Evolutionary conservation across 129 eudicot genomes (phyloP).

Genomic region (Mikania micrantha): DNA sequence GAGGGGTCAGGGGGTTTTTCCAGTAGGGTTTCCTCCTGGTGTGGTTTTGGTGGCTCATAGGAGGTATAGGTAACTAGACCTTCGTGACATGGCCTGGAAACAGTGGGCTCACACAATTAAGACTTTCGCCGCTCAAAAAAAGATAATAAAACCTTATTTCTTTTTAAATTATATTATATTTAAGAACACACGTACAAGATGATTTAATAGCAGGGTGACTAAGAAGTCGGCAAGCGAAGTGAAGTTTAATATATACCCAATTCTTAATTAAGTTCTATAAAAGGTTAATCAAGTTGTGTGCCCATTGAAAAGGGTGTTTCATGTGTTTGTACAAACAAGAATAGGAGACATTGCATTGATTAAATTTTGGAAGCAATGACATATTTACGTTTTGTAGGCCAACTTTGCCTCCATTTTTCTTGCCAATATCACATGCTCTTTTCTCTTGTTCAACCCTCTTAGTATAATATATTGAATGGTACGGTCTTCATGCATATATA

Average conservation of each 20-base stretch:
- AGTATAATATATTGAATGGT: neutral
- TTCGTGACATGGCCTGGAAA: too few species aligned
- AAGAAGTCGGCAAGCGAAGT: neutral
- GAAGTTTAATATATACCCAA: neutral
- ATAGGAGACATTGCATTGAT: conserved; percentile 18
- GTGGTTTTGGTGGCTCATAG: too few species aligned
- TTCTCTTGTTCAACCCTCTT: conserved; percentile 13
- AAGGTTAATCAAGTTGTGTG: conserved; percentile 11
- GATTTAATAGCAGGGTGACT: neutral
- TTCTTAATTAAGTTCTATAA: conserved; percentile 4
- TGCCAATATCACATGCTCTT: conserved; percentile 26
- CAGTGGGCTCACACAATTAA: too few species aligned
- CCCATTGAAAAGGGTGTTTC: conserved; percentile 13
- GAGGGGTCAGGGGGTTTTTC: too few species aligned
- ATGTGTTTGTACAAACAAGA: conserved; percentile 13
- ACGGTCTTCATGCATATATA: neutral
- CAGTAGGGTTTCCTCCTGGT: too few species aligned
- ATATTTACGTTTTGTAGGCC: conserved; percentile 21
- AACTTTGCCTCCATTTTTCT: conserved; percentile 30
- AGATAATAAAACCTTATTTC: too few species aligned
- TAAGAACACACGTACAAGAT: too few species aligned
- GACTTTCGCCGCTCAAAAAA: too few species aligned
- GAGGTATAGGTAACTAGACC: too few species aligned
- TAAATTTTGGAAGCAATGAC: conserved; percentile 1
- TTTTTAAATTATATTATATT: too few species aligned